Conservation (phyloP, 176 grass and related monocot species). For the Luzula sylvatica region DNA sequence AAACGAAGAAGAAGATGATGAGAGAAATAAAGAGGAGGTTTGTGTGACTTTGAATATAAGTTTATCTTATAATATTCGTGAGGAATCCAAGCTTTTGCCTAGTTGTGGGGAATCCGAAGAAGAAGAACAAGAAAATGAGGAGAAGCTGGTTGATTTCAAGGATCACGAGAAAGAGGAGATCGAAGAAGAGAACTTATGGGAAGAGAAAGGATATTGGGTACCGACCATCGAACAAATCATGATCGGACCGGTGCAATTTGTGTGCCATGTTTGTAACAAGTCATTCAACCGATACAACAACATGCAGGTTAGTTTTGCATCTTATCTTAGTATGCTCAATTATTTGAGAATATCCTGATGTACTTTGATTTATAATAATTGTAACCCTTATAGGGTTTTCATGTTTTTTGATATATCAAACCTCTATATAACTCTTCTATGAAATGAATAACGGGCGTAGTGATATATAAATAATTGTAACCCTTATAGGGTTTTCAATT, state of each 20-base stretch:
- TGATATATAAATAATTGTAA: too few species aligned
- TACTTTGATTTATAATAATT: background rate
- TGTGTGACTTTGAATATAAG: slow-evolving; percentile 61
- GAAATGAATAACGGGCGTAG: too few species aligned
- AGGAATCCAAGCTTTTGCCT: slow-evolving; percentile 12
- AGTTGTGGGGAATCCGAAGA: slow-evolving; percentile 10
- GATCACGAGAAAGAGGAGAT: slow-evolving; percentile 19
- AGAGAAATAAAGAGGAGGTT: background rate
- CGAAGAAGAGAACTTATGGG: slow-evolving; percentile 1
- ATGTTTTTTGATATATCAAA: too few species aligned
- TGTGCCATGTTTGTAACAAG: slow-evolving; percentile 84
- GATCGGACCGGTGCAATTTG: slow-evolving; percentile 65
- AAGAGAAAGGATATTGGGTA: slow-evolving; percentile 52
- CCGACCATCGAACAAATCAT: slow-evolving; percentile 80
- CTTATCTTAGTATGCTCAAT: background rate
- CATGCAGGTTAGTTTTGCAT: slow-evolving; percentile 50
- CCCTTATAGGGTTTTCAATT: too few species aligned
- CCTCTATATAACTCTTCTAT: too few species aligned
- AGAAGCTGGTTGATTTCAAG: background rate
- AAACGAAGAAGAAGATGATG: slow-evolving; percentile 25
- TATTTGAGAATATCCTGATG: background rate
- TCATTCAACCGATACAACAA: slow-evolving; percentile 95
- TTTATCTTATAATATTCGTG: slow-evolving; percentile 20
- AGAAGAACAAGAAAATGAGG: background rate
- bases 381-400: too few species aligned